Evolutionary conservation across 1,284 basidiomycete genomes (phyloP), one percentile per base, ranked within the genome.

Genomic region (Ustanciosporium gigantosporum): DNA sequence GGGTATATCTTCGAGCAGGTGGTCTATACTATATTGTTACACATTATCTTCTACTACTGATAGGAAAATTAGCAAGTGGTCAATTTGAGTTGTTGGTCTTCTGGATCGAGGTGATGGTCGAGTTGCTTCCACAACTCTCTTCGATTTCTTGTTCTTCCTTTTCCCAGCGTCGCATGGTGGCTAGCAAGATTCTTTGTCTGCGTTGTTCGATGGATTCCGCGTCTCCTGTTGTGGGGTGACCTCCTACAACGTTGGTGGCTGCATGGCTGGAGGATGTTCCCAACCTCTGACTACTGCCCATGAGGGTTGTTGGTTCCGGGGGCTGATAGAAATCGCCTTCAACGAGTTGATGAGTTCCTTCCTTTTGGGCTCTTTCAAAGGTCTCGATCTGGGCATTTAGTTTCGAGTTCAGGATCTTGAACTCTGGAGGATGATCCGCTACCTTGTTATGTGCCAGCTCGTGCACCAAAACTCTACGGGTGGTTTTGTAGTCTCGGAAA

Each of bases 401-500:
- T 52, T 68, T 41, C 50, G 57, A 61, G 43, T 75, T 75, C 17
- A 75, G 49, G 4, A 61, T 53, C 42, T 74, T 76, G 53, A 76
- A 76, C 36, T 67, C 73, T 22, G 58, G 61, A 4, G 71, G 69
- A 44, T 76, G 73, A 11, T 66, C 70, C 7, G 47, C 22, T 14
- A 75, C 52, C 40, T 47, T 56, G 57, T 69, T 76, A 49, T 76
- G 73, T 4, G 68, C 69, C 29, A 76, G 36, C 42, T 76, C 73
- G 42, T 76, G 73, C 19, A 76, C 41, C 4, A 76, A 52, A 3
- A 76, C 73, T 9, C 56, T 35, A 23, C 73, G 50, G 9, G 68
- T 68, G 16, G 70, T 69, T 44, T 59, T 62, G 56, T 76, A 75
- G 46, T 72, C 68, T 27, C 70, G 56, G 27, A 73, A 53, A 1